Conservation (phyloP, 1,284 basidiomycete genomes). For the Inonotus hispidus region DNA sequence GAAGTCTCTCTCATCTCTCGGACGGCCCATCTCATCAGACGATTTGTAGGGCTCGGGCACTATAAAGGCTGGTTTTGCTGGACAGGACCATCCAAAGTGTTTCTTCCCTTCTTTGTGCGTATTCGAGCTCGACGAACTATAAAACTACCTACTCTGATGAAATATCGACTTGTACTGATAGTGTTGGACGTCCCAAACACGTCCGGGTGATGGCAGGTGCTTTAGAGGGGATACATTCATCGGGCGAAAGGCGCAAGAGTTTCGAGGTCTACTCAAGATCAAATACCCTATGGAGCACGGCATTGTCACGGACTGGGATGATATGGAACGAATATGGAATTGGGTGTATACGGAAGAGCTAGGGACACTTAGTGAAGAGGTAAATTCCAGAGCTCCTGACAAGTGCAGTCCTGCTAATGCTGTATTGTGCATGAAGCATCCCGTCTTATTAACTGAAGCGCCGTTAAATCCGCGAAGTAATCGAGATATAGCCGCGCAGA, state of each 20-base stretch:
- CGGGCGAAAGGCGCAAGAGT: constrained; percentile 89
- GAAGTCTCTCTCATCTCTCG: background rate
- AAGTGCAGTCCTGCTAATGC: background rate
- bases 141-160: constrained; percentile 26
- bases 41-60: constrained; percentile 82
- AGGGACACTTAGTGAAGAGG: constrained; percentile 93
- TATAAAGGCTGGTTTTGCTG: constrained; percentile 97
- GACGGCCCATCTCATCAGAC: constrained; percentile 5
- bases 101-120: constrained; percentile 98
- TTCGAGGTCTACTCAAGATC: constrained; percentile 90
- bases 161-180: constrained; percentile 30
- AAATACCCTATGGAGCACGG: constrained; percentile 99
- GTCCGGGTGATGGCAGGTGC: constrained; percentile 95
- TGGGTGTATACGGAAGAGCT: constrained; percentile 96
- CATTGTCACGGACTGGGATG: constrained; percentile 95
- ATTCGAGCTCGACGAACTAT: constrained; percentile 29
- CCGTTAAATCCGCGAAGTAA: constrained; percentile 93
- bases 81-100: constrained; percentile 96
- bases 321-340: constrained; percentile 98
- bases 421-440: constrained; percentile 62
- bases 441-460: constrained; percentile 92
- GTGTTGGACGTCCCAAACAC: constrained; percentile 94
- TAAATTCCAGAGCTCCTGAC: constrained; percentile 29
- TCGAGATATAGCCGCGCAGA: constrained; percentile 92
- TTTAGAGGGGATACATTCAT: constrained; percentile 92